Conservation (phyloP, 2,329 filamentous ascomycete genomes). For the Aureobasidium leucospermi region DNA sequence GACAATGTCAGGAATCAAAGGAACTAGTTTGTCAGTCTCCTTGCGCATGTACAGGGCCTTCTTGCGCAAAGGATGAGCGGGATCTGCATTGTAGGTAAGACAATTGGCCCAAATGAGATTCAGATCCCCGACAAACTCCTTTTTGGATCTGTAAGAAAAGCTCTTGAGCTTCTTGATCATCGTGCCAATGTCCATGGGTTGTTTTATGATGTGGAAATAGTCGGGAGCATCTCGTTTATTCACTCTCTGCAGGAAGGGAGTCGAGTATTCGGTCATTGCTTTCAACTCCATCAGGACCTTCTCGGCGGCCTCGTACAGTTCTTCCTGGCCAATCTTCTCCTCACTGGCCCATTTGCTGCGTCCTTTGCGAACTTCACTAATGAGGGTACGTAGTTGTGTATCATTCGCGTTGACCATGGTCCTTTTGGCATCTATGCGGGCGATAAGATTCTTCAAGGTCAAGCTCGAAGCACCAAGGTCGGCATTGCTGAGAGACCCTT, state of each 20-base stretch:
- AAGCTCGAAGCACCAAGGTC: conserved; percentile 94
- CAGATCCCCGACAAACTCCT: conserved; percentile 88
- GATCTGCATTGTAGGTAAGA: conserved; percentile 87
- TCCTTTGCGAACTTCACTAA: conserved; percentile 97
- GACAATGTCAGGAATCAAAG: conserved; percentile 85
- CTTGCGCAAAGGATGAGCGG: conserved; percentile 77
- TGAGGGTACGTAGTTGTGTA: conserved; percentile 80
- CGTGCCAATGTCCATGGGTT: conserved; percentile 92
- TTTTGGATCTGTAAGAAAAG: conserved; percentile 56
- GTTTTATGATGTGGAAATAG: conserved; percentile 89
- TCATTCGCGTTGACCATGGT: conserved; percentile 86
- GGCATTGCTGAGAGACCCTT: conserved; percentile 84
- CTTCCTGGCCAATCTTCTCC: conserved; percentile 94
- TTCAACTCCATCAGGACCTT: conserved; percentile 97
- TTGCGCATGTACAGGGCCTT: conserved; percentile 96
- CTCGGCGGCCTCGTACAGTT: conserved; percentile 92
- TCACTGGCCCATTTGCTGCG: conserved; percentile 98
- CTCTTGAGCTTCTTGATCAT: conserved; percentile 97
- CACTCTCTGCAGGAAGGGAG: conserved; percentile 87
- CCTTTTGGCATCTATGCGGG: conserved; percentile 87
- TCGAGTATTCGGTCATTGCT: conserved; percentile 93
- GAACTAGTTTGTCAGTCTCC: conserved; percentile 93
- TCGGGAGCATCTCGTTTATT: conserved; percentile 97
- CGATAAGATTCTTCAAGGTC: conserved; percentile 94
- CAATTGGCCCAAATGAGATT: conserved; percentile 98